Base-by-base conservation (phyloP, 495 filamentous ascomycete genomes). In the Trichoderma orchidacearum region DNA sequence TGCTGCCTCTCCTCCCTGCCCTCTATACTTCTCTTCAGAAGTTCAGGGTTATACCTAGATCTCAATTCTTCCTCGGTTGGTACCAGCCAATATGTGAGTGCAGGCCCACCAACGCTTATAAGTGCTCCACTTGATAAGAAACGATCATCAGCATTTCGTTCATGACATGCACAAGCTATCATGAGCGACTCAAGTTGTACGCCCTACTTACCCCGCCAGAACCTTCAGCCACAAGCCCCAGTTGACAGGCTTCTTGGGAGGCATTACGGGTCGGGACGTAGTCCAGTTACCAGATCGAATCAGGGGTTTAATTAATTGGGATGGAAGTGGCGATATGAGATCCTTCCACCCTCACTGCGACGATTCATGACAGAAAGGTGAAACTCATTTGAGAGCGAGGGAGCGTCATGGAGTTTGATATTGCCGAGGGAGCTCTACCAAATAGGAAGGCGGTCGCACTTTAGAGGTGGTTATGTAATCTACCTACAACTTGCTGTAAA, bases 11-110 rank as follows among this genome's bases (percentile, higher is more conserved):
- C 79, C 48, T 84, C 74, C 29, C 91, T 80, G 54, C 85, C 77
- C 64, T 89, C 88, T 1, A 90, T 70, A 54, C 86, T 88, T 61
- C 85, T 80, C 68, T 86, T 87, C 66, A 92, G 88, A 3, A 97
- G 80, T 13, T 97, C 93, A 1, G 92, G 90, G 67, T 91, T 97
- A 74, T 96, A 97, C 68, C 77, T 82, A 77, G 90, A 64, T 74
- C 95, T 88, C 8, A 97, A 76, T 70, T 96, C 90, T 67, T 96
- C 93, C 61, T 96, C 89, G 6, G 88, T 82, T 3, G 94, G 93
- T 53, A 82, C 80, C 34, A 97, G 73, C 60, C 80, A 94, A 64
- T 80, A 75, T n/a, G 90, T 81, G 48, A 96, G 70, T 4, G 87
- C 85, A 30, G 92, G 92, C 25, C 93, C 93, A 35, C 93, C 93